phyloP scores from a whole-genome alignment of 2,329 filamentous ascomycete genomes.

The Aspergillus puulaauensis region DNA sequence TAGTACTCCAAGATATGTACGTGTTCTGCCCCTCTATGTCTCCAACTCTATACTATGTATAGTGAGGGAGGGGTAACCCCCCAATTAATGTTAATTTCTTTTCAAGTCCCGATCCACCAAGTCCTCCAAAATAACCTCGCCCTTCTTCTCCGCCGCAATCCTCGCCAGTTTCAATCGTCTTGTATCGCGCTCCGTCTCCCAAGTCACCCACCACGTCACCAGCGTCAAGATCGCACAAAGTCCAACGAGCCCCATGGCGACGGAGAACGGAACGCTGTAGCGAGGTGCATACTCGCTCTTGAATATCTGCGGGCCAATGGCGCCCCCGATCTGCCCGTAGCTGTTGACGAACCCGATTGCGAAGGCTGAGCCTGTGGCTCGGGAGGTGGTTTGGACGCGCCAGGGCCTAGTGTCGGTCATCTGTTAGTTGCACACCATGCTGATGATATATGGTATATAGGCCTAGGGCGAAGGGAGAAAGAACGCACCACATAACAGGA shows the following conservation, averaged over 20 bases:
- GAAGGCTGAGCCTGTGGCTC: conserved; percentile 52
- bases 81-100: neutral
- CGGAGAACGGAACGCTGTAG: conserved; percentile 46
- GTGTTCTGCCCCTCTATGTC: no score
- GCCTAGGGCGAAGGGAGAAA: neutral
- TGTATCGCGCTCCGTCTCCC: conserved; percentile 47
- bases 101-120: conserved; percentile 42
- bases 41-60: neutral
- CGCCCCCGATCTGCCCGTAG: conserved; percentile 52
- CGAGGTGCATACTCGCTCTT: conserved; percentile 45
- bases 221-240: conserved; percentile 44
- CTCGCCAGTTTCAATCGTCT: conserved; percentile 45
- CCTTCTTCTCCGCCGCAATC: conserved; percentile 41
- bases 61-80: no score
- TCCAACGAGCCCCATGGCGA: conserved; percentile 47
- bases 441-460: neutral
- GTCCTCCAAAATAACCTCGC: conserved; percentile 46
- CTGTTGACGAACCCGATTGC: conserved; percentile 53
- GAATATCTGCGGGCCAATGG: conserved; percentile 51
- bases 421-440: no score
- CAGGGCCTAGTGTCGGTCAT: conserved; percentile 33
- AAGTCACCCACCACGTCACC: conserved; percentile 49
- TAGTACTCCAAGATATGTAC: no score
- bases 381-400: conserved; percentile 49
- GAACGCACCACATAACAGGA: conserved; percentile 48